Evolutionary conservation across 2,329 filamentous ascomycete species (phyloP).

Genomic region (Ophidiomyces ophidiicola): DNA sequence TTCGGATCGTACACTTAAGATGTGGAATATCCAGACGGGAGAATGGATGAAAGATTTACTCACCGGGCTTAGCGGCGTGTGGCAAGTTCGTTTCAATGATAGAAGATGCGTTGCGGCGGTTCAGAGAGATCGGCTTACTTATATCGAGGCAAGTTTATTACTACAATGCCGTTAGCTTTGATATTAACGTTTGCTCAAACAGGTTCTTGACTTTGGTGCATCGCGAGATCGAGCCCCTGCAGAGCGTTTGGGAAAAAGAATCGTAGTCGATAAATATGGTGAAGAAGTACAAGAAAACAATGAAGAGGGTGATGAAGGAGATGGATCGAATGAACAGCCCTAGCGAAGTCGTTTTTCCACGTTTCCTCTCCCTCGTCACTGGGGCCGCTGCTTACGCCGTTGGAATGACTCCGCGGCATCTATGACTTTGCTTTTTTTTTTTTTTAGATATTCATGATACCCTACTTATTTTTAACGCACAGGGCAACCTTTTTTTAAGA

Average conservation of each 20-base stretch:
- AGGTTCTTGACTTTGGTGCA: conserved; percentile 97
- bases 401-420: too few relatives aligned
- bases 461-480: neutral
- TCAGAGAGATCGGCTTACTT: conserved; percentile 81
- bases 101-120: conserved; percentile 91
- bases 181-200: conserved; percentile 11
- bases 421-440: too few relatives aligned
- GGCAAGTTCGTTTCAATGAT: conserved; percentile 98
- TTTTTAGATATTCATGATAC: conserved; percentile 8
- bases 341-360: conserved; percentile 16
- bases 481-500: neutral
- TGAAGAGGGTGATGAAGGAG: conserved; percentile 19
- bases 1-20: conserved; percentile 89
- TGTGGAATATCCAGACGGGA: conserved; percentile 93
- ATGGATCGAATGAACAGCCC: conserved; percentile 8
- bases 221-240: conserved; percentile 72
- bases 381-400: too few relatives aligned
- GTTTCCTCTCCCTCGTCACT: too few relatives aligned
- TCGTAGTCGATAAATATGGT: conserved; percentile 39
- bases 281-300: conserved; percentile 28
- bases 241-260: conserved; percentile 66
- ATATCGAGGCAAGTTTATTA: conserved; percentile 66
- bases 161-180: neutral
- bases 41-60: conserved; percentile 87
- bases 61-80: conserved; percentile 89